Base-by-base conservation (phyloP, 2,329 filamentous ascomycete species). In the Curvularia lunata region DNA sequence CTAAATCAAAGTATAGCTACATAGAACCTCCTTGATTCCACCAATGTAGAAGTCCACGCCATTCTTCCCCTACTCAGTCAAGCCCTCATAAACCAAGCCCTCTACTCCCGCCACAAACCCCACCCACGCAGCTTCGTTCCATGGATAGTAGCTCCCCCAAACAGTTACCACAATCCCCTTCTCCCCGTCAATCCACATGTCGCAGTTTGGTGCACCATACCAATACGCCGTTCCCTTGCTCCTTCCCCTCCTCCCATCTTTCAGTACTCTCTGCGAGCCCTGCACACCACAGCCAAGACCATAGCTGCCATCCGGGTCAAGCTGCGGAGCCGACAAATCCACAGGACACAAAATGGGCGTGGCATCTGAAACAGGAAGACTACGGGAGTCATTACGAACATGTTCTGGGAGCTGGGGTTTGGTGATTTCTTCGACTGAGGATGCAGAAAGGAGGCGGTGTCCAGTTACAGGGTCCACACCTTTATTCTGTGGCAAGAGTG, bases 281-380 rank as follows among this genome's bases (percentile, higher is more conserved):
- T 86, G 74, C 79, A 86, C 82, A 52, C 85, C 86, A 0, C 80
- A 83, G n/a, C 76, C 77, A 13, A 71, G 41, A 5, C 67, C 64
- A 47, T 60, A 71, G 45, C 62, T 66, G 18, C 68, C 69, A 42
- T 73, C 65, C 1, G 76, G 76, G 58, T 77, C 86, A 3, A 86
- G 38, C 23, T 85, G 80, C 2, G 77, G 69, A 3, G 83, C 62
- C 0, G 75, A 67, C 59, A 84, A 80, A 1, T 81, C 80, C 82
- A 75, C 5, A 54, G 65, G 57, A 79, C 75, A 9, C 1, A 61
- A 23, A 5, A 62, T 62, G 1, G 56, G 53, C 18, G 42, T 8
- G 12, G 49, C 59, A 9, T 27, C 51, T 4, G 59, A 59, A 5
- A 46, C 47, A 10, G 49, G 52, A 3, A 48, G 0, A 79, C 75